phyloP scores from a whole-genome alignment of 2,329 filamentous ascomycete species.

The Hawksworthiomyces lignivorus region DNA sequence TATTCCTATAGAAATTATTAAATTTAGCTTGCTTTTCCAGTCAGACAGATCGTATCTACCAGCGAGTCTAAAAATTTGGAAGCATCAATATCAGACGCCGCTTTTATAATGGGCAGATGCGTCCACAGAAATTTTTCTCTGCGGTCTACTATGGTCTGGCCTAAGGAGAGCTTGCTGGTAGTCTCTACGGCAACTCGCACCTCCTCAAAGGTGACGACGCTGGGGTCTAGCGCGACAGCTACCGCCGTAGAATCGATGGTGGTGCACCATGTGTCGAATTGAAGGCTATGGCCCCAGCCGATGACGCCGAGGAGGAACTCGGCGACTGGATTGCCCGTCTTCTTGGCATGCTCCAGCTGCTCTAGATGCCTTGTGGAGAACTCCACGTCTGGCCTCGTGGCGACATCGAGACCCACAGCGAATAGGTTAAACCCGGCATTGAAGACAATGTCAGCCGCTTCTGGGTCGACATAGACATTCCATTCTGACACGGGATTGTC shows the following conservation, averaged over 20 bases:
- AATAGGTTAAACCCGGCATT: background rate
- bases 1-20: no score
- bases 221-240: background rate
- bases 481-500: conserved; percentile 5
- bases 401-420: conserved; percentile 4
- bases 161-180: background rate
- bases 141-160: conserved; percentile 4
- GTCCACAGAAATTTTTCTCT: conserved; percentile 4
- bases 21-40: no score
- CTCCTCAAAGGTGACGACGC: background rate
- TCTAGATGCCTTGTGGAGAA: background rate
- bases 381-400: conserved; percentile 5
- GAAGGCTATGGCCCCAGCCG: conserved; percentile 3
- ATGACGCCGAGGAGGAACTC: conserved; percentile 5
- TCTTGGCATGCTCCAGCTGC: background rate
- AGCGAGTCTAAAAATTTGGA: background rate
- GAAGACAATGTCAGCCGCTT: conserved; percentile 4
- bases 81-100: background rate
- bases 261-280: conserved; percentile 6
- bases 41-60: background rate
- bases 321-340: background rate
- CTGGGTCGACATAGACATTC: conserved; percentile 8
- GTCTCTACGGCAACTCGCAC: conserved; percentile 6
- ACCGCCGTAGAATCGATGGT: conserved; percentile 6
- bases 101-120: conserved; percentile 3